Evolutionary conservation across 805 yeast species (phyloP), one percentile per base, ranked within the genome.

Genomic region (Myxozyma vanderwaltii): DNA sequence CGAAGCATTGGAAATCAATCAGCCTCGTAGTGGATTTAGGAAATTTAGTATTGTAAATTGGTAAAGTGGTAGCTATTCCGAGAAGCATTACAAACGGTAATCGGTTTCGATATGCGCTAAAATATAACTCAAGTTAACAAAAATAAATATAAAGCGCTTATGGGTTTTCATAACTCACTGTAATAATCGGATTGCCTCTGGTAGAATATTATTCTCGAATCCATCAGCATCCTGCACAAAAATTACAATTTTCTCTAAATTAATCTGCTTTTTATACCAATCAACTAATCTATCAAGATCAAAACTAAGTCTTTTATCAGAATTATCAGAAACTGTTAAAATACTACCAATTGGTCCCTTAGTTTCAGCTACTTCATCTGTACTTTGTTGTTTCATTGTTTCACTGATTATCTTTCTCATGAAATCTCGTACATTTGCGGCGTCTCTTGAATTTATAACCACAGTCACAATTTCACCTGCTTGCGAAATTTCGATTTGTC

Each of bases 151-250:
- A 24, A 36, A 23, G 1, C 2, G 13, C 1, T 17, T 4, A 23
- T 13, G 24, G 4, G 15, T 29, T 19, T 21, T 21, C 29, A 23
- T n/a, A 3, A 45, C 63, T 19, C 50, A 59, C 49, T 70, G 71
- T 63, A 75, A 65, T 65, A 74, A 67, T 12, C 59, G 54, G 15
- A 75, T 62, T 26, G 75, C 60, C 2, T 67, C 69, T 0, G 72
- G 44, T 4, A 76, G 51, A 1, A 75, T 59, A 1, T 59, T 52
- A 2, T 61, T 53, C 3, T 71, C 72, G 61, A 75, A 76, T 8
- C 76, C 69, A 31, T 75, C 78, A 3, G 77, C 72, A 59, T 76
- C 78, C 26, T 76, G 77, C 1, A 76, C 56, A 13, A 72, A 56
- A 1, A 72, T 47, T 8, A 73, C 71, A 23, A 75, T 54, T 39